These are phyloP conservation scores for Pleurotus sapidus DNA, from an alignment of 768 basidiomycete species.

Conservation along the genomic window DNA sequence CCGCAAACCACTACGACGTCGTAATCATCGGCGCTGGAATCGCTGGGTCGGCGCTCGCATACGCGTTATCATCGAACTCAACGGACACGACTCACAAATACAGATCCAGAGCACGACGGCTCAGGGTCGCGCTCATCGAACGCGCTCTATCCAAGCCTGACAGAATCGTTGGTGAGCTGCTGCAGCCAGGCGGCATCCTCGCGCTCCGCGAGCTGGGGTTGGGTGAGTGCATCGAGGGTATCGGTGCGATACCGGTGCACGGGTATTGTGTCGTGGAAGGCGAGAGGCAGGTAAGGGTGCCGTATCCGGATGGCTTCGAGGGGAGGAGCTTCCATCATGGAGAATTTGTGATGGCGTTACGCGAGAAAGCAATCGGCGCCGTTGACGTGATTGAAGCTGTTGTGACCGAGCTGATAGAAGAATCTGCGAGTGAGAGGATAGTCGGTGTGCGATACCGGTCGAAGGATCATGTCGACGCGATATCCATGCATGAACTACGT, in stretches of 20 bases:
- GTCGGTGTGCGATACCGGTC: slow-evolving; percentile 65
- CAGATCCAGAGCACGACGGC: slow-evolving; percentile 37
- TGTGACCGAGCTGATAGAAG: slow-evolving; percentile 71
- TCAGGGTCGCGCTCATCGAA: slow-evolving; percentile 84
- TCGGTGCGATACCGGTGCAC: slow-evolving; percentile 77
- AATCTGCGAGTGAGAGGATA: slow-evolving; percentile 44
- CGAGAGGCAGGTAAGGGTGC: slow-evolving; percentile 77
- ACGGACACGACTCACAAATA: slow-evolving; percentile 7
- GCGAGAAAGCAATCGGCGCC: slow-evolving; percentile 50
- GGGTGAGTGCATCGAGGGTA: slow-evolving; percentile 70
- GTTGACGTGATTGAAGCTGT: slow-evolving; percentile 86
- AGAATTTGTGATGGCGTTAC: slow-evolving; percentile 75
- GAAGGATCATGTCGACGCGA: slow-evolving; percentile 31
- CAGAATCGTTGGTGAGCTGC: slow-evolving; percentile 96
- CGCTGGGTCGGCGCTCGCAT: slow-evolving; percentile 84
- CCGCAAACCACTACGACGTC: slow-evolving; percentile 55
- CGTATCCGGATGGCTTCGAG: slow-evolving; percentile 72
- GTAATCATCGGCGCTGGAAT: slow-evolving; percentile 92
- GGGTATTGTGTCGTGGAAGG: slow-evolving; percentile 83
- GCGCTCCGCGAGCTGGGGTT: slow-evolving; percentile 80
- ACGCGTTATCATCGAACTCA: slow-evolving; percentile 69
- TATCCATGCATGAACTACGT: slow-evolving; percentile 32
- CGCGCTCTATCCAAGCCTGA: slow-evolving; percentile 91
- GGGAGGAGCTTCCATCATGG: slow-evolving; percentile 96
- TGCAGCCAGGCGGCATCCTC: slow-evolving; percentile 91